phyloP scores from a whole-genome alignment of 148 eudicot genomes.

The Simmondsia chinensis region DNA sequence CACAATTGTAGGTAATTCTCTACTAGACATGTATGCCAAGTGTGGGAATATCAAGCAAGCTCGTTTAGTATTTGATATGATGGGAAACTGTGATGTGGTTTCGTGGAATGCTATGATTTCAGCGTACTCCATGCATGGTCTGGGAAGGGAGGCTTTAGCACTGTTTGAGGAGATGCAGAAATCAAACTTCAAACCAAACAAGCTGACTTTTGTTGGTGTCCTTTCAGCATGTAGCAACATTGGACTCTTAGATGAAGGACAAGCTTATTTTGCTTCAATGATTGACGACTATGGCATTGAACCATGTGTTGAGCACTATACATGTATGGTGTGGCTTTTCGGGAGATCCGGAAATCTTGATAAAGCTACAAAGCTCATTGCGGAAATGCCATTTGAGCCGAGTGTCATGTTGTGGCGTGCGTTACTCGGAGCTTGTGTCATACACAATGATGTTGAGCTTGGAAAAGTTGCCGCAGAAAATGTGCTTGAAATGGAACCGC shows the following conservation, averaged over 20 bases:
- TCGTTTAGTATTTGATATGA: slow-evolving; percentile 51
- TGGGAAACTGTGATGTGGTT: slow-evolving; percentile 52
- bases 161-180: slow-evolving; percentile 50
- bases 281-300: slow-evolving; percentile 37
- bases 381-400: slow-evolving; percentile 64
- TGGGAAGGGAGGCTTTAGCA: slow-evolving; percentile 54
- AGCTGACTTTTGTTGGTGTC: slow-evolving; percentile 65
- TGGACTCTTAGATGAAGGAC: slow-evolving; percentile 58
- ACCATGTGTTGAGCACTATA: slow-evolving; percentile 84
- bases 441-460: slow-evolving; percentile 59
- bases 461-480: slow-evolving; percentile 50
- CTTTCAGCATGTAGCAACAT: slow-evolving; percentile 88
- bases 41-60: slow-evolving; percentile 81
- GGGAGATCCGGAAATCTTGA: slow-evolving; percentile 71
- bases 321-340: slow-evolving; percentile 84
- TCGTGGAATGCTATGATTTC: slow-evolving; percentile 85
- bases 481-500: slow-evolving; percentile 72
- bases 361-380: slow-evolving; percentile 60
- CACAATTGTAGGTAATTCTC: slow-evolving; percentile 56
- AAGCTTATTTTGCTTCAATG: slow-evolving; percentile 56
- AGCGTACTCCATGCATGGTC: slow-evolving; percentile 80
- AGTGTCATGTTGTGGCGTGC: slow-evolving; percentile 93
- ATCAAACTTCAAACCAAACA: slow-evolving; percentile 39
- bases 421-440: slow-evolving; percentile 76
- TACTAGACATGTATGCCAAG: slow-evolving; percentile 84